These are phyloP conservation scores for Trametes meyenii DNA, from an alignment of 768 basidiomycete genomes.

Conservation along the genomic window DNA sequence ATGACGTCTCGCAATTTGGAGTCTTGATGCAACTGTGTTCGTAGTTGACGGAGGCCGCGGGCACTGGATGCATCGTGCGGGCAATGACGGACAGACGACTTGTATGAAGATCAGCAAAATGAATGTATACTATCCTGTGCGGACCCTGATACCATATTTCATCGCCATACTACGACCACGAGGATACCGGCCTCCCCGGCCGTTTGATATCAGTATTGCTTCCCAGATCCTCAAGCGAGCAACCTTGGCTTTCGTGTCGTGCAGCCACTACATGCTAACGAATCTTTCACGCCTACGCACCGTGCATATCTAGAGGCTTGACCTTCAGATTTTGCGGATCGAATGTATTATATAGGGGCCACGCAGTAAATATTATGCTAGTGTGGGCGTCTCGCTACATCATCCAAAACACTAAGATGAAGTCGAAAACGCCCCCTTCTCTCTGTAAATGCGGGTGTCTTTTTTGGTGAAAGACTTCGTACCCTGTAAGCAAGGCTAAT, in stretches of 20 bases:
- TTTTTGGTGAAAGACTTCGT: no score
- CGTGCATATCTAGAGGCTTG: no score
- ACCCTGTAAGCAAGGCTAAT: no score
- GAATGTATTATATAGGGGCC: no score
- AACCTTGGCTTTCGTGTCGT: background rate
- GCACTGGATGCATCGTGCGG: conserved; percentile 93
- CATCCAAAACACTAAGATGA: no score
- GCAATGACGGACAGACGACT: conserved; percentile 71
- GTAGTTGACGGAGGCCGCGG: conserved; percentile 91
- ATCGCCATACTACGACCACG: background rate
- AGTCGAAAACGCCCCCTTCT: no score
- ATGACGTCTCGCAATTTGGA: background rate
- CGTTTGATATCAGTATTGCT: background rate
- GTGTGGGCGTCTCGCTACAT: no score
- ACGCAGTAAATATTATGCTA: no score
- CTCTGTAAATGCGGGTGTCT: no score
- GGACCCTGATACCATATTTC: conserved; percentile 1
- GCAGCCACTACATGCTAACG: no score
- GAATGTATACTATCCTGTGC: conserved; percentile 23
- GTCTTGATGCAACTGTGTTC: background rate
- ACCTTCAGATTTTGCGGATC: no score
- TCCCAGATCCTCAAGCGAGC: background rate
- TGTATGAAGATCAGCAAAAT: conserved; percentile 42
- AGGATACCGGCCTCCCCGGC: background rate
- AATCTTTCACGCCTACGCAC: no score